Conservation (phyloP, 495 filamentous ascomycete genomes). For the Clohesyomyces aquaticus region DNA sequence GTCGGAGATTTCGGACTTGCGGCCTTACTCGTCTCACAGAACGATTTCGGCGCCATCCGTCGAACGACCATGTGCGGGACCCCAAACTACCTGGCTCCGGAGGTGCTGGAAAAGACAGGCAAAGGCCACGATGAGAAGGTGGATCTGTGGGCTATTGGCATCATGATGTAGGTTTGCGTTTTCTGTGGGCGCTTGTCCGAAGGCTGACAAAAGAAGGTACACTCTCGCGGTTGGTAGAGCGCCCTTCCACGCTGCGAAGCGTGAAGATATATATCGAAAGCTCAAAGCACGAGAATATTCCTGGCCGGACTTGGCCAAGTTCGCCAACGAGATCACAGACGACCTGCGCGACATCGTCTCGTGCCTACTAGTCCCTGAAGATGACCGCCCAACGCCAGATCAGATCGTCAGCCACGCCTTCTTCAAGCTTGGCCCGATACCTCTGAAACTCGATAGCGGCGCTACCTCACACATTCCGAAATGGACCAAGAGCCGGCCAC, state of each 20-base stretch:
- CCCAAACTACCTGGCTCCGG: constrained; percentile 97
- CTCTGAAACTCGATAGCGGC: constrained; percentile 41
- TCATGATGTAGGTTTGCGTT: constrained; percentile 74
- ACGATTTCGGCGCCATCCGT: constrained; percentile 69
- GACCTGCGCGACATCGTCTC: constrained; percentile 49
- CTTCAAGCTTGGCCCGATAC: constrained; percentile 49
- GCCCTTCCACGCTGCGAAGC: constrained; percentile 50
- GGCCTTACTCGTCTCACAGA: constrained; percentile 84
- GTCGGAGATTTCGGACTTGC: constrained; percentile 97
- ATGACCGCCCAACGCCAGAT: constrained; percentile 48
- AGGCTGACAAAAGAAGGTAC: constrained; percentile 39
- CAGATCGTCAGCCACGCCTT: constrained; percentile 51
- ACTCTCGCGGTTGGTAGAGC: constrained; percentile 51
- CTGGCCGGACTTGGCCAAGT: constrained; percentile 48
- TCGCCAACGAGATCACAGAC: constrained; percentile 47
- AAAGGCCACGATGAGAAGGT: constrained; percentile 91
- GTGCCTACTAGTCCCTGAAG: constrained; percentile 48
- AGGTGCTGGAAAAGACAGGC: constrained; percentile 85
- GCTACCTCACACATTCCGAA: constrained; percentile 43
- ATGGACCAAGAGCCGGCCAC: constrained; percentile 46
- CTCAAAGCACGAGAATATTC: constrained; percentile 47
- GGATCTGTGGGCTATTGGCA: constrained; percentile 95
- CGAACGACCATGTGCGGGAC: constrained; percentile 93
- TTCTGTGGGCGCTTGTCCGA: not conserved
- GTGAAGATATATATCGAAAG: constrained; percentile 53